These are phyloP conservation scores for Physcomitrellopsis africana DNA, from an alignment of 225 moss, liverwort and hornwort genomes.

Conservation along the genomic window DNA sequence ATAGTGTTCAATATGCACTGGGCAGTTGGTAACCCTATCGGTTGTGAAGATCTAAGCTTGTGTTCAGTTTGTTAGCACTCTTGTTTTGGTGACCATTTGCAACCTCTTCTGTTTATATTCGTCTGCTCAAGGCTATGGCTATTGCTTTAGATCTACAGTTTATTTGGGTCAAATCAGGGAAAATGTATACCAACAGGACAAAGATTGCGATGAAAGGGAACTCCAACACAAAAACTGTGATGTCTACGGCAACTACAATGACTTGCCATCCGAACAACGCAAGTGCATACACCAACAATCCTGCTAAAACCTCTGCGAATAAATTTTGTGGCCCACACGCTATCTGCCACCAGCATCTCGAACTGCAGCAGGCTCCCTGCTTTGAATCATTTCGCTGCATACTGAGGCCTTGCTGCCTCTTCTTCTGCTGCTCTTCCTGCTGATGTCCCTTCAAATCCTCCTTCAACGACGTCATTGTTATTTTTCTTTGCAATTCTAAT, in stretches of 20 bases:
- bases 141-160: neutral
- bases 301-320: constrained; percentile 28
- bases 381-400: neutral
- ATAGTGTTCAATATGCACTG: too few relatives aligned
- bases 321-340: constrained; percentile 34
- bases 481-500: constrained; percentile 8
- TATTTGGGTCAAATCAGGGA: constrained; percentile 19
- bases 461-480: neutral
- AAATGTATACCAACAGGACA: constrained; percentile 34
- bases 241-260: constrained; percentile 43
- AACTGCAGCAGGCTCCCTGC: neutral
- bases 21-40: too few relatives aligned
- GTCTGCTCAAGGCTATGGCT: constrained; percentile 1
- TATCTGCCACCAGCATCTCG: constrained; percentile 26
- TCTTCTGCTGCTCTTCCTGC: neutral
- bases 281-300: constrained; percentile 33
- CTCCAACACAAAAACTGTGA: constrained; percentile 36
- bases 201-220: constrained; percentile 20
- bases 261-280: constrained; percentile 48
- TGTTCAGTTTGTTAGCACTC: too few relatives aligned
- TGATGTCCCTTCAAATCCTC: constrained; percentile 18
- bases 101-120: neutral
- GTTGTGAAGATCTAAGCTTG: too few relatives aligned
- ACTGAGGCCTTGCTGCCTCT: neutral
- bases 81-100: neutral